phyloP scores from a whole-genome alignment of 495 filamentous ascomycete genomes.

The Penicillium mononematosum region DNA sequence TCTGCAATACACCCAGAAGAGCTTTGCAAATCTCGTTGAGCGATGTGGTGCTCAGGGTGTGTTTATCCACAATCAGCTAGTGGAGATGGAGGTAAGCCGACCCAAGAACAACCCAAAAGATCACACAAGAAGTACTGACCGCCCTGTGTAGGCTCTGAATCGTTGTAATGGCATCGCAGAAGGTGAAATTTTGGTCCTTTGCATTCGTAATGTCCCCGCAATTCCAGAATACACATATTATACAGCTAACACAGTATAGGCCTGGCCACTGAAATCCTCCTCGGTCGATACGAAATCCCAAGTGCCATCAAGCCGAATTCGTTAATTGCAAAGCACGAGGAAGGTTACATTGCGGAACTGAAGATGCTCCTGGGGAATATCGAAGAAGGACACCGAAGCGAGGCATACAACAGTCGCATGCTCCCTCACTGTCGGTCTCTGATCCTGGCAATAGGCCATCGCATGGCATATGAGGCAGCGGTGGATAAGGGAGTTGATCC shows the following conservation, averaged over 20 bases:
- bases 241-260: conserved; percentile 17
- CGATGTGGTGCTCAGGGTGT: conserved; percentile 37
- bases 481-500: conserved; percentile 18
- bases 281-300: conserved; percentile 35
- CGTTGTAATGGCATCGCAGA: background rate
- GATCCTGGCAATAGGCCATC: conserved; percentile 33
- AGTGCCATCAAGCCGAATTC: conserved; percentile 20
- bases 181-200: too few relatives aligned
- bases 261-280: conserved; percentile 34
- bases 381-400: conserved; percentile 20
- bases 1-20: background rate
- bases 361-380: conserved; percentile 14
- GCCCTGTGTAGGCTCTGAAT: background rate
- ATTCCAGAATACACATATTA: conserved; percentile 30
- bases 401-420: conserved; percentile 24
- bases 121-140: conserved; percentile 30
- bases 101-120: conserved; percentile 20
- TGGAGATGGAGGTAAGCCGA: conserved; percentile 11
- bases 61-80: conserved; percentile 28
- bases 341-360: conserved; percentile 25
- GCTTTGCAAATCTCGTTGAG: conserved; percentile 13
- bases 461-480: conserved; percentile 39
- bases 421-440: conserved; percentile 32
- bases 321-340: conserved; percentile 31
- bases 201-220: conserved; percentile 19